phyloP scores from a whole-genome alignment of 148 eudicot species.

The Silene conica region DNA sequence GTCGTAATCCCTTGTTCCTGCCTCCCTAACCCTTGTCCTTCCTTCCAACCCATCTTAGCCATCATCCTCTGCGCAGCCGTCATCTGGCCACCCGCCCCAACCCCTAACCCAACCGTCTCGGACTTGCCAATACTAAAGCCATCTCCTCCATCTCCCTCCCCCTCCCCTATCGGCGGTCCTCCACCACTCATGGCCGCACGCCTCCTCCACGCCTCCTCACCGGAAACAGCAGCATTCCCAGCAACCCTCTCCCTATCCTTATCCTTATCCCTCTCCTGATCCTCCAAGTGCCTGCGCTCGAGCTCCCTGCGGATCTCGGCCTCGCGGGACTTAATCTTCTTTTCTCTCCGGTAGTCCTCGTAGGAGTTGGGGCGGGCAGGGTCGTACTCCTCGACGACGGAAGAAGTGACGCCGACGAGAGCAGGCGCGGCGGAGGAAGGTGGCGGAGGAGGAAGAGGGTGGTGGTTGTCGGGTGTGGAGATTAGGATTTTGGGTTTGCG shows the following conservation, averaged over 20 bases:
- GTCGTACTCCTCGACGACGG: constrained; percentile 79
- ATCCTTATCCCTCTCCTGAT: constrained; percentile 27
- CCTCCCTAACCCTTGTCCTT: constrained; percentile 88
- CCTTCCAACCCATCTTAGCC: constrained; percentile 99
- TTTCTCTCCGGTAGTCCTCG: constrained; percentile 77
- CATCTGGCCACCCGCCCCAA: constrained; percentile 96
- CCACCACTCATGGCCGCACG: constrained; percentile 58
- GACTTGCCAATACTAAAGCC: constrained; percentile 83
- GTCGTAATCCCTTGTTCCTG: constrained; percentile 96
- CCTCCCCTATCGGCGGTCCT: constrained; percentile 19
- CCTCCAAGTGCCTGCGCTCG: constrained; percentile 12
- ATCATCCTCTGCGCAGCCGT: constrained; percentile 97
- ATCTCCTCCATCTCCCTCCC: constrained; percentile 20
- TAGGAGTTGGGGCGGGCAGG: constrained; percentile 84
- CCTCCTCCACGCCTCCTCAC: constrained; percentile 90
- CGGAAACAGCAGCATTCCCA: constrained; percentile 33
- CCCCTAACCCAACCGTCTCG: constrained; percentile 79
- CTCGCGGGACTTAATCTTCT: constrained; percentile 55
- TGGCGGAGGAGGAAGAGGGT: constrained; percentile 7
- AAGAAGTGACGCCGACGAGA: constrained; percentile 57
- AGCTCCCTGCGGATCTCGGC: constrained; percentile 42
- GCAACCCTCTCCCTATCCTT: constrained; percentile 17
- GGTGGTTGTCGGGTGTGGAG: constrained; percentile 1
- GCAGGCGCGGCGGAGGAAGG: constrained; percentile 39
- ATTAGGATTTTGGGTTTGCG: constrained; percentile 26